Evolutionary conservation across 148 eudicot genomes (phyloP), one percentile per base, ranked within the genome.

Genomic region (Silene latifolia): DNA sequence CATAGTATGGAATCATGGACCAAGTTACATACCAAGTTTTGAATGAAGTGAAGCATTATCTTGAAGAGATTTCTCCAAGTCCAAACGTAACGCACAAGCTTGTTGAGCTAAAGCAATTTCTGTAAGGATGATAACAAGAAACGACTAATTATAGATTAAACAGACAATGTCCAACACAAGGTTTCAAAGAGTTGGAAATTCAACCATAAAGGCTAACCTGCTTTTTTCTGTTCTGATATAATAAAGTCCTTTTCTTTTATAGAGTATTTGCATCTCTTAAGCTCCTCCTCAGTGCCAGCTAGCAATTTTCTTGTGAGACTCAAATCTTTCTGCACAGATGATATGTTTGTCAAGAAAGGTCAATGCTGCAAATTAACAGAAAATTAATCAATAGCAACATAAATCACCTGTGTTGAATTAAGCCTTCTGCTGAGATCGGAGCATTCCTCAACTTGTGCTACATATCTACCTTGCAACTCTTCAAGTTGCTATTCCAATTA

Each of bases 91-190:
- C 14, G 74, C 83, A 62, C 93, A 89, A 71, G 98, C 98, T 78
- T 88, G 90, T 71, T 87, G 83, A 67, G 98, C 88, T 82, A 93
- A 82, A 60, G 93, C 97, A 81, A 86, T 83, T 83, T 93, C 98
- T 93, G 85, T 76, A 67, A 29, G 77, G 63, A 63, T 46, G 21
- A 70, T 53, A 10, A n/a, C 14, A 74, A 61, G 47, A 59, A 14
- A 6, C 48, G 51, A 59, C 7, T 10, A 20, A 27, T 62, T 42
- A 68, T 51, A 14, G 14, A 17, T 56, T 3, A 7, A 67, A 18
- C 21, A 62, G 47, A 14, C n/a, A 13, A 47, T 47, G 46, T 32
- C 69, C 53, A 29, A 47, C 53, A 69, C 3, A 10, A 39, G 44
- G 44, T 17, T 51, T 47, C 14, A 48, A 21, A 29, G 57, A 48